These are phyloP conservation scores for Suillus decipiens DNA, from an alignment of 768 basidiomycete genomes.

Conservation along the genomic window DNA sequence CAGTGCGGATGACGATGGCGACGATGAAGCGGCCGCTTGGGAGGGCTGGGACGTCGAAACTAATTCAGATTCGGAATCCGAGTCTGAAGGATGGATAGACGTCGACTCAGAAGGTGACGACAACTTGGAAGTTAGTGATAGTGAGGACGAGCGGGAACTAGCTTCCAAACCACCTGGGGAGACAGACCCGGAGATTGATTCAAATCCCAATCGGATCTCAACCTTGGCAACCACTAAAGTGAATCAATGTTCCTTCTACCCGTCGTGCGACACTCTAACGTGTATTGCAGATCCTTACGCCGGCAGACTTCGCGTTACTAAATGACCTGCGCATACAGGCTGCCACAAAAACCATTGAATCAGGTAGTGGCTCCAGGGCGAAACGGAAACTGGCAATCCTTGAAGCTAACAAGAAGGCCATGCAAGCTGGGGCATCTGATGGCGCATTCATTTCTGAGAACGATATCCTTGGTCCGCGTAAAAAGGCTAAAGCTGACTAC, in stretches of 20 bases:
- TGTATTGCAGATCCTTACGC: constrained; percentile 81
- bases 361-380: constrained; percentile 68
- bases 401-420: constrained; percentile 67
- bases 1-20: constrained; percentile 58
- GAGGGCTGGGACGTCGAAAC: constrained; percentile 88
- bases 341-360: constrained; percentile 67
- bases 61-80: constrained; percentile 57
- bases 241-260: constrained; percentile 8
- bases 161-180: constrained; percentile 8
- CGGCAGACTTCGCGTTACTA: constrained; percentile 91
- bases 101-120: constrained; percentile 70
- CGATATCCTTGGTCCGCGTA: constrained; percentile 91
- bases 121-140: constrained; percentile 80
- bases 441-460: constrained; percentile 76
- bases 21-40: constrained; percentile 71
- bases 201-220: constrained; percentile 48
- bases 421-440: constrained; percentile 45
- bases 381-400: constrained; percentile 89
- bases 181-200: constrained; percentile 21
- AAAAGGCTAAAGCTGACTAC: constrained; percentile 92
- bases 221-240: constrained; percentile 84
- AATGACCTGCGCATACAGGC: constrained; percentile 86
- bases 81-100: constrained; percentile 75
- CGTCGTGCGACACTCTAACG: not conserved
- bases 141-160: constrained; percentile 65